phyloP scores from a whole-genome alignment of 306 rosid genomes.

The Glycine soja region DNA sequence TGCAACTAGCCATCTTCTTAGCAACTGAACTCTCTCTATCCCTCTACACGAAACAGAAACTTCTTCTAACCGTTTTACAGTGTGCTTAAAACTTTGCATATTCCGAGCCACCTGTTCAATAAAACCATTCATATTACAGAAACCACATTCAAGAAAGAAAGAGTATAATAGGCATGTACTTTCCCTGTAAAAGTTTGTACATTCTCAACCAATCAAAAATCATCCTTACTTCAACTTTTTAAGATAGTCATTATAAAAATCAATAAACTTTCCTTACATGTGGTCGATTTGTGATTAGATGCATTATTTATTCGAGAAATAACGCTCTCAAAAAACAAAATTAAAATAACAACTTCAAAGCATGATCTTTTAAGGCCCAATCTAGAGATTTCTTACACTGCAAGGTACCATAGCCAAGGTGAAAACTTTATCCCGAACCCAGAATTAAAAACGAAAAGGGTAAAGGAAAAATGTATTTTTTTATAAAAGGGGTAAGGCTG shows the following conservation, averaged over 20 bases:
- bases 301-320: neutral
- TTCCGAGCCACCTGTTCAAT: slow-evolving; percentile 67
- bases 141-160: neutral
- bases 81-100: slow-evolving; percentile 73
- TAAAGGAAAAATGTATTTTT: neutral
- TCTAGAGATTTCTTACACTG: slow-evolving; percentile 39
- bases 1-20: slow-evolving; percentile 91
- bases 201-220: neutral
- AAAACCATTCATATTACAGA: slow-evolving; percentile 40
- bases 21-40: slow-evolving; percentile 82
- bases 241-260: neutral
- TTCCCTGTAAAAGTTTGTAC: neutral
- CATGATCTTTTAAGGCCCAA: slow-evolving; percentile 15
- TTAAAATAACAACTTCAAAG: neutral
- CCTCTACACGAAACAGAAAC: slow-evolving; percentile 89
- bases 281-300: neutral
- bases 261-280: neutral
- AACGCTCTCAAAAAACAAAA: neutral
- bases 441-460: neutral
- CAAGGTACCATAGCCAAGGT: slow-evolving; percentile 33
- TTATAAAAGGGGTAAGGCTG: neutral
- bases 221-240: neutral
- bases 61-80: slow-evolving; percentile 81
- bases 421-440: neutral
- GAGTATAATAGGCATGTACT: neutral